Evolutionary conservation across 805 yeast genomes (phyloP).

Genomic region (Pichia pseudocactophila): DNA sequence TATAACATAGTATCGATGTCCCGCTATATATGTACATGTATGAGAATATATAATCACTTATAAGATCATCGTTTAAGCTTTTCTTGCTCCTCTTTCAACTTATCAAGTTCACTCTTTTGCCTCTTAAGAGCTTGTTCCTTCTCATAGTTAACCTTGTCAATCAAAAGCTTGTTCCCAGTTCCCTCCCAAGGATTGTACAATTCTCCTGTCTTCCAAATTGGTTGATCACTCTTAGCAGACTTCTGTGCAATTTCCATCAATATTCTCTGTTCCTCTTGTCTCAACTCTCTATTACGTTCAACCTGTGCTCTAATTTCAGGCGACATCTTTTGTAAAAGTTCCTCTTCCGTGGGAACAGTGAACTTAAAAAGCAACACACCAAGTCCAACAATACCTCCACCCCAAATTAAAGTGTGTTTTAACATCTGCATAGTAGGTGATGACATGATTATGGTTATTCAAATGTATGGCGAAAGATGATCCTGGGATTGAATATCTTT

Average conservation of each 20-base stretch:
- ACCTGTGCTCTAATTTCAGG: conserved; percentile 79
- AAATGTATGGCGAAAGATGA: neutral
- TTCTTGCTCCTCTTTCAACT: conserved; percentile 32
- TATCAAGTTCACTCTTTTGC: conserved; percentile 32
- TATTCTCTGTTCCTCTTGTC: conserved; percentile 61
- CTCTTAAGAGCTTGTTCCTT: conserved; percentile 36
- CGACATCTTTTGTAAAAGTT: conserved; percentile 60
- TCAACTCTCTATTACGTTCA: conserved; percentile 50
- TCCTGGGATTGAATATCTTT: no score
- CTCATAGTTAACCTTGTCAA: conserved; percentile 37
- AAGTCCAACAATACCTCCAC: conserved; percentile 58
- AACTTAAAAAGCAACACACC: conserved; percentile 68
- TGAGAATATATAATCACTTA: no score
- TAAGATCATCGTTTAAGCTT: conserved; percentile 3
- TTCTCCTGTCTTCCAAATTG: conserved; percentile 75
- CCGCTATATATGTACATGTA: neutral
- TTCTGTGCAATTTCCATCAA: conserved; percentile 56
- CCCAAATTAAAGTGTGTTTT: conserved; percentile 31
- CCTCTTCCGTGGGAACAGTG: conserved; percentile 80
- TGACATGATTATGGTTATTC: conserved; percentile 6
- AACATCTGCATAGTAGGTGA: conserved; percentile 15
- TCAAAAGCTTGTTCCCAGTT: conserved; percentile 29
- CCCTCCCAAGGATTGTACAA: conserved; percentile 60
- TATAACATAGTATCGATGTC: neutral
- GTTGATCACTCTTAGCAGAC: conserved; percentile 62